Conservation (phyloP, 2,329 filamentous ascomycete genomes). For the Lasiodiplodia sp. region DNA sequence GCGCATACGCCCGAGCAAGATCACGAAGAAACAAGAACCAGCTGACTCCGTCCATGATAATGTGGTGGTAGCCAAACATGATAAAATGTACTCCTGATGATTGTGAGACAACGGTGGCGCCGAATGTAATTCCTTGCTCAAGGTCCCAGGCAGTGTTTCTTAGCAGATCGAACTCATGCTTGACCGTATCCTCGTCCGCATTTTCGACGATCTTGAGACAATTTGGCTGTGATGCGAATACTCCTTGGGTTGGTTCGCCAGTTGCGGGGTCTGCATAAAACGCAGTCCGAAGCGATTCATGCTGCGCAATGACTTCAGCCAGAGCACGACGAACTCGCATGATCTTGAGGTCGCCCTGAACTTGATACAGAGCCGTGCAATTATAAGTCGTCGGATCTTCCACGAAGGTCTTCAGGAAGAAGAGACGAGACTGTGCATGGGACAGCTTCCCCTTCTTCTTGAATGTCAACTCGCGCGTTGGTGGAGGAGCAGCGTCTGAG, state of each 20-base stretch:
- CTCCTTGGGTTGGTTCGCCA: slow-evolving; percentile 36
- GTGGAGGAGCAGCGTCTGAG: too few relatives aligned
- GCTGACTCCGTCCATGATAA: slow-evolving; percentile 59
- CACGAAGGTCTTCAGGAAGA: slow-evolving; percentile 46
- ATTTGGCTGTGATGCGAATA: not conserved
- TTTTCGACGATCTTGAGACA: too few relatives aligned
- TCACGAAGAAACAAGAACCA: slow-evolving; percentile 54
- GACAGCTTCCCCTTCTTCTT: slow-evolving; percentile 42
- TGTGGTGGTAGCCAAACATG: slow-evolving; percentile 58
- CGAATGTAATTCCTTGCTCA: slow-evolving; percentile 44
- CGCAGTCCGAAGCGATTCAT: slow-evolving; percentile 47
- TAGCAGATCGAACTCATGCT: slow-evolving; percentile 47
- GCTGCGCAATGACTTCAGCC: slow-evolving; percentile 39
- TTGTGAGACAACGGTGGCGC: slow-evolving; percentile 47
- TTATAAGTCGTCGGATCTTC: slow-evolving; percentile 53
- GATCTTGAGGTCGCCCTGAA: slow-evolving; percentile 33
- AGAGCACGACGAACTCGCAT: slow-evolving; percentile 36
- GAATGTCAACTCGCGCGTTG: too few relatives aligned
- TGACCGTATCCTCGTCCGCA: too few relatives aligned
- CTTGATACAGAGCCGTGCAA: slow-evolving; percentile 41
- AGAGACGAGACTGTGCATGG: slow-evolving; percentile 52
- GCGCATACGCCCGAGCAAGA: slow-evolving; percentile 52
- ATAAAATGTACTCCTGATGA: slow-evolving; percentile 48
- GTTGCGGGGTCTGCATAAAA: slow-evolving; percentile 38
- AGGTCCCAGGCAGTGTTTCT: too few relatives aligned